Evolutionary conservation across 1,139 yeast species (phyloP), one percentile per base, ranked within the genome.

Genomic region (Suhomyces bokatorum): DNA sequence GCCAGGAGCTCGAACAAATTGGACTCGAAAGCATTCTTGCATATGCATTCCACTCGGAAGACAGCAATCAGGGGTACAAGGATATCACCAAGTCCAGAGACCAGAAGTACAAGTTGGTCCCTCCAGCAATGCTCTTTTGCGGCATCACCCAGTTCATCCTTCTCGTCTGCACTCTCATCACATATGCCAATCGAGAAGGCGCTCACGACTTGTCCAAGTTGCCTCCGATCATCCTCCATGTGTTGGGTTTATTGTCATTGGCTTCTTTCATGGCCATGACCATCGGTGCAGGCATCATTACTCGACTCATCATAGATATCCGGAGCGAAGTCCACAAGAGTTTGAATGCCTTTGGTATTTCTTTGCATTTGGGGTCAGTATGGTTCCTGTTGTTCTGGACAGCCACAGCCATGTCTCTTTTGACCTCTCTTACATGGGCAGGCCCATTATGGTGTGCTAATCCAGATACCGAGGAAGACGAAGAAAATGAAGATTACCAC

Each of bases 381-480:
- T 80, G 79, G 76, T 69, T 77, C 45, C 45, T 63, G 33, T 32
- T 77, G n/a, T 49, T 70, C 12, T 75, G 81, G 80, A 16, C 63
- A 1, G 50, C 64, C 1, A 59, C 66, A 32, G 60, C 50, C 0
- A 45, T 64, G 10, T 40, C 69, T 0, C 24, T 47, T 8, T 20
- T 56, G 22, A 39, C 56, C n/a, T 51, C 51, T 48, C 39, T 68
- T 3, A 37, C 76, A 3, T 73, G 79, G 78, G 65, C 62, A 4
- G 67, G 73, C 3, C 76, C 78, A 0, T 49, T 68, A 13, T 75
- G 78, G 78, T 73, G 75, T 55, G 69, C 75, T 12, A 71, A 73
- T 47, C 77, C 77, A 1, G 56, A 55, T 43, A 58, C 53, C 1
- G 55, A 52, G 4, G 50, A 48, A 3, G 63, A 58, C 13, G 65